Evolutionary conservation across 1,284 basidiomycete species (phyloP), one percentile per base, ranked within the genome.

Genomic region (Singerocomus inundabilis): DNA sequence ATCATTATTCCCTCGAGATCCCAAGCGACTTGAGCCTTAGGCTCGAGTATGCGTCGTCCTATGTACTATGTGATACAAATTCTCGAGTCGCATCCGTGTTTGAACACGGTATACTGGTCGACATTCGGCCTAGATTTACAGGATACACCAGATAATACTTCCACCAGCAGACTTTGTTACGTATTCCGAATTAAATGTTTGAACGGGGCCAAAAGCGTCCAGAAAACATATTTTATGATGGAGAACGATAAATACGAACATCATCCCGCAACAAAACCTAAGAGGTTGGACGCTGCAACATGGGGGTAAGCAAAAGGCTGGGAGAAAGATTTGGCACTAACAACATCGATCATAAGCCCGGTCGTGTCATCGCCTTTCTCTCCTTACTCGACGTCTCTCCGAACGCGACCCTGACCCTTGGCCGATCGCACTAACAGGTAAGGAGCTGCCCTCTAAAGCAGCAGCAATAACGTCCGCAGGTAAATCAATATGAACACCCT

Each of bases 1-100:
- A 21, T 91, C 88, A 43, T 72, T 98, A 67, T 99, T 99, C 86
- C 97, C 97, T 25, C 84, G 93, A 65, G 93, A 96, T 74, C 93
- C 93, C 52, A 90, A 88, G 71, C 77, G 87, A 51, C 71, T 90
- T 53, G 86, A 88, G 58, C 87, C 87, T 44, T 89, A 70, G 71
- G 54, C 16, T 24, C 11, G 4, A 3, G 36, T 6, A 25, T 38
- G 5, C 26, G 11, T 30, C 6, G 12, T 12, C 6, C 24, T 4
- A 26, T 9, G 25, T 4, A 3, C 11, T 13, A 34, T 16, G 11
- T 16, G 28, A 16, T 28, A 35, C 37, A 46, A 49, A 18, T 33
- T 16, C n/a, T 24, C n/a, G 25, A 26, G 18, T 44, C 32, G 24
- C 11, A 28, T 39, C 32, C 24, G 15, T 31, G 34, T 48, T 52